Base-by-base conservation (phyloP, 768 basidiomycete genomes). In the Lentinus tigrinus region DNA sequence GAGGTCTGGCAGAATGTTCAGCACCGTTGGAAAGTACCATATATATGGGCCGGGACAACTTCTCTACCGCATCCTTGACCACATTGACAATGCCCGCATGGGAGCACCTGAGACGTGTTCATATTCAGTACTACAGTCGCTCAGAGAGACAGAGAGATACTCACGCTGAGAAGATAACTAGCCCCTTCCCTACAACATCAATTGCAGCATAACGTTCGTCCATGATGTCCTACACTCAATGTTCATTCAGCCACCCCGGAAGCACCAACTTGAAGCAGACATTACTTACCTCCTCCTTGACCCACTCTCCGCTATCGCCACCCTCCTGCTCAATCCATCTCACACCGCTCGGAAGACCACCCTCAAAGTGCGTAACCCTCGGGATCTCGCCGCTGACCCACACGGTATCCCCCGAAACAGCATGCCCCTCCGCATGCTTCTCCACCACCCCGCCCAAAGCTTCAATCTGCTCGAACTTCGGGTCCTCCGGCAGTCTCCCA, bases 31-130 rank as follows among this genome's bases (percentile, higher is more conserved):
- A 36, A 14, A 28, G 36, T 51, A 87, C 91, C 88, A 92, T 92
- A 67, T 92, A 81, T 43, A 93, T 76, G 0, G 91, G 92, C 54
- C 89, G 75, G 39, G 76, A 71, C 65, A 93, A 85, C 26, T 69
- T 81, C 19, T 71, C 67, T 6, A 88, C 72, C 1, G 88, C 91
- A 65, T 91, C 85, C 62, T 78, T 85, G 54, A 89, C 75, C 26
- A 95, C 92, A 61, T 94, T 94, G 43, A 90, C 85, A 54, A 93
- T 91, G 0, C 91, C 92, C 3, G 92, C 91, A 72, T 93, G 91
- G 6, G 85, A 85, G 62, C 85, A 87, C 27, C 82, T 84, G 52
- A 36, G 26, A 1, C 48, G 16, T 26, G 40, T 24, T 38, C 34
- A 44, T 23, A n/a, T n/a, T 53, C 4, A 39, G 34, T 13, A 39